Conservation (phyloP, 2,329 filamentous ascomycete genomes). For the Boeremia lycopersici region DNA sequence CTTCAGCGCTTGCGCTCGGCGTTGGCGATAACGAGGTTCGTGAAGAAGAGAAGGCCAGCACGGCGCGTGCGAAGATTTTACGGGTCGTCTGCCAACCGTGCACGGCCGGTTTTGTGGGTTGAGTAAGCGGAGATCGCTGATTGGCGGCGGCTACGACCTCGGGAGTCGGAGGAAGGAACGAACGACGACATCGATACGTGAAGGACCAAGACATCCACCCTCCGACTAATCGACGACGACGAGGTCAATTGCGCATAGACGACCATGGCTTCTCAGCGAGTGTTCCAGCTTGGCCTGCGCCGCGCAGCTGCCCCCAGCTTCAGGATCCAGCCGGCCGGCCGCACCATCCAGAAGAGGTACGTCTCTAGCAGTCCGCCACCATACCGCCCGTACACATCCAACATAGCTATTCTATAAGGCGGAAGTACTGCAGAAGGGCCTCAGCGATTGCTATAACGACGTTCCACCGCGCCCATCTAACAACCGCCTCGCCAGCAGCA, state of each 20-base stretch:
- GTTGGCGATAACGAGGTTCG: slow-evolving; percentile 50
- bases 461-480: no score
- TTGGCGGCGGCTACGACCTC: slow-evolving; percentile 38
- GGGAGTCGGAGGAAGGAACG: slow-evolving; percentile 32
- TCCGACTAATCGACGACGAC: slow-evolving; percentile 29
- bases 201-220: slow-evolving; percentile 24
- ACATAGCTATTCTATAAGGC: background rate
- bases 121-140: slow-evolving; percentile 27
- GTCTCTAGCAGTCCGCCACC: slow-evolving; percentile 19
- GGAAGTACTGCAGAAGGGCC: background rate
- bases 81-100: slow-evolving; percentile 25
- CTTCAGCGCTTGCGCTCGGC: slow-evolving; percentile 43
- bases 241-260: slow-evolving; percentile 9
- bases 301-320: slow-evolving; percentile 51
- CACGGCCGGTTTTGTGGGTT: slow-evolving; percentile 3
- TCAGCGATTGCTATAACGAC: background rate
- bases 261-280: slow-evolving; percentile 53
- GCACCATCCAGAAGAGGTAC: slow-evolving; percentile 57
- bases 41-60: slow-evolving; percentile 28
- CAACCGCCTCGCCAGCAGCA: background rate
- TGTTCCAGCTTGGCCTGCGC: slow-evolving; percentile 53
- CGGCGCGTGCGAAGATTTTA: slow-evolving; percentile 39
- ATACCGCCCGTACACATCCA: background rate
- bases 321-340: slow-evolving; percentile 46
- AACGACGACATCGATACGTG: slow-evolving; percentile 41